Evolutionary conservation across 108 stramenopile species (phyloP).

Genomic region (Cyclotella sp.): DNA sequence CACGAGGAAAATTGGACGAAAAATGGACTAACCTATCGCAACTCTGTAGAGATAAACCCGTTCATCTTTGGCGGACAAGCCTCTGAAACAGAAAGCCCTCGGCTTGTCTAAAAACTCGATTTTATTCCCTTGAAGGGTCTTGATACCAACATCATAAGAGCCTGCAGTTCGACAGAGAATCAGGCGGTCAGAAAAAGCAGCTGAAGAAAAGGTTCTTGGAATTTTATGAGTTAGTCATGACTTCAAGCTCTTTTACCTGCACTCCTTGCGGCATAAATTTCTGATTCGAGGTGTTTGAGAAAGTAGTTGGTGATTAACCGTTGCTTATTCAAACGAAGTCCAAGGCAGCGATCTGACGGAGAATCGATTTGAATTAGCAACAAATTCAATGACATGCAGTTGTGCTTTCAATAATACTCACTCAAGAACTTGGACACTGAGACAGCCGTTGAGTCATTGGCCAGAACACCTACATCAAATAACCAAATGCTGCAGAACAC

Average conservation of each 20-base stretch:
- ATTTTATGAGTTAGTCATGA: too few relatives aligned
- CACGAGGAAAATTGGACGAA: too few relatives aligned
- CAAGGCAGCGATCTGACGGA: slow-evolving; percentile 5
- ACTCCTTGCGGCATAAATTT: slow-evolving; percentile 30
- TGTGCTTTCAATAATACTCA: too few relatives aligned
- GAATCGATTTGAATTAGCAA: not conserved
- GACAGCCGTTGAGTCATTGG: not conserved
- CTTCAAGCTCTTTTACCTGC: not conserved
- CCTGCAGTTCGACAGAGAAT: not conserved
- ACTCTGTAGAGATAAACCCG: slow-evolving; percentile 44
- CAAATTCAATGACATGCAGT: slow-evolving; percentile 1
- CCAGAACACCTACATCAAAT: slow-evolving; percentile 43
- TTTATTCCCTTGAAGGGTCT: slow-evolving; percentile 34
- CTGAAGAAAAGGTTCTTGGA: not conserved
- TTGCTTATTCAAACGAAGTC: slow-evolving; percentile 46
- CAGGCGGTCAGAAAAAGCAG: not conserved
- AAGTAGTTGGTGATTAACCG: slow-evolving; percentile 41
- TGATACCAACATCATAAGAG: slow-evolving; percentile 42
- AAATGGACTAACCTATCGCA: too few relatives aligned
- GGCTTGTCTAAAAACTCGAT: slow-evolving; percentile 27
- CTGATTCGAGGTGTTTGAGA: slow-evolving; percentile 32
- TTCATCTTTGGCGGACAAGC: slow-evolving; percentile 42
- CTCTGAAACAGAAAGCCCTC: slow-evolving; percentile 35
- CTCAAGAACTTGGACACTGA: slow-evolving; percentile 44
- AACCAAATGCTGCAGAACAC: slow-evolving; percentile 9